Conservation (phyloP, 2,329 filamentous ascomycete genomes). For the Apiospora koreana region DNA sequence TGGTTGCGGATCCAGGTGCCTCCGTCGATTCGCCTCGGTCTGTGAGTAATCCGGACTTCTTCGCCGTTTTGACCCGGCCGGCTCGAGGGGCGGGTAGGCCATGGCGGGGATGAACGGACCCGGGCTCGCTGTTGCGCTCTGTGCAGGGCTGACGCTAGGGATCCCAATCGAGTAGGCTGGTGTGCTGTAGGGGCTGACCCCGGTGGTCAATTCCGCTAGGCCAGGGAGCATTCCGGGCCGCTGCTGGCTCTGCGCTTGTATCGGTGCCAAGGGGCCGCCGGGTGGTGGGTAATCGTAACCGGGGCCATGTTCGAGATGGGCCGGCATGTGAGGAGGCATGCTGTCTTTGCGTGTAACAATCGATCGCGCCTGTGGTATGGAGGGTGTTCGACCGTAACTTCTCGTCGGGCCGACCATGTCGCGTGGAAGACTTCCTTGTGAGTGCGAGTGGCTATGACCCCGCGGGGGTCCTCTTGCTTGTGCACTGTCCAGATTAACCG, state of each 20-base stretch:
- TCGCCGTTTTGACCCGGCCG: slow-evolving; percentile 51
- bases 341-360: slow-evolving; percentile 15
- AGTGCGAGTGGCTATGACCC: slow-evolving; percentile 43
- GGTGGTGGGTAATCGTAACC: slow-evolving; percentile 30
- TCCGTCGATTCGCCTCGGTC: slow-evolving; percentile 48
- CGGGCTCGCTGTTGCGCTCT: slow-evolving; percentile 44
- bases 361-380: slow-evolving; percentile 15
- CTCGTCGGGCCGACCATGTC: slow-evolving; percentile 45
- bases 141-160: slow-evolving; percentile 38
- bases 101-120: slow-evolving; percentile 37
- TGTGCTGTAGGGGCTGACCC: slow-evolving; percentile 61
- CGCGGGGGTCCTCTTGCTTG: slow-evolving; percentile 37
- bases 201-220: slow-evolving; percentile 64
- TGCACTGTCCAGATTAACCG: slow-evolving; percentile 48
- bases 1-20: slow-evolving; percentile 36
- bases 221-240: slow-evolving; percentile 56
- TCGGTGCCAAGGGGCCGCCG: slow-evolving; percentile 51
- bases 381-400: slow-evolving; percentile 40
- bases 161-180: slow-evolving; percentile 51
- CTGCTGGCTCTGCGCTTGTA: slow-evolving; percentile 45
- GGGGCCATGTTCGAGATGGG: slow-evolving; percentile 34
- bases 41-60: slow-evolving; percentile 50
- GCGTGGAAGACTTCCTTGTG: slow-evolving; percentile 46
- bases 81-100: slow-evolving; percentile 40
- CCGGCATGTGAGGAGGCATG: slow-evolving; percentile 22